Base-by-base conservation (phyloP, 768 basidiomycete species). In the Gymnopilus junonius region DNA sequence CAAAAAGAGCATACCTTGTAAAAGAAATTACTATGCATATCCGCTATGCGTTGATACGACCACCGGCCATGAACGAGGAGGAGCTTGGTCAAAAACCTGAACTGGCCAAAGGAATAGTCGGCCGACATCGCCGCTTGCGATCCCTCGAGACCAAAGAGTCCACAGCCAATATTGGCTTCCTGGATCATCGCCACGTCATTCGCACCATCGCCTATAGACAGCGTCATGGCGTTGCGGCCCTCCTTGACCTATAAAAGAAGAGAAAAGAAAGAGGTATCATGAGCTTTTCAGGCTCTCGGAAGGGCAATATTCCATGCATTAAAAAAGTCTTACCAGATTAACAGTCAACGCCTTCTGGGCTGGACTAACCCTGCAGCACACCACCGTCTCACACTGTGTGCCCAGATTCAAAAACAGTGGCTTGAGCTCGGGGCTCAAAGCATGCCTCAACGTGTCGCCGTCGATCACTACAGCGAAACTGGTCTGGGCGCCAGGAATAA, bases 111-210 rank as follows among this genome's bases (percentile, higher is more conserved):
- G 1, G 97, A 97, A 69, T 97, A 98, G 74, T 99, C 97, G 6
- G 97, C 97, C 4, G 95, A 97, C 96, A 98, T 98, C 51, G 97
- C 96, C 31, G 97, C 97, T 75, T 99, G 97, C 21, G 95, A 96
- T 54, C 97, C 97, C 74, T 99, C 97, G 37, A 96, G 85, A 46
- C 97, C 97, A 68, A 94, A 86, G 27, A 99, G 80, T 21, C 97
- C 97, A 71, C 95, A 94, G 3, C 97, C 97, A 67, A 99, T 91
- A 74, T 99, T 95, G n/a, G 97, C 97, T 71, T 97, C 97, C 73
- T 99, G 97, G 62, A 99, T 99, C 97, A 99, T 99, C 6, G 96
- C 95, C 23, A 99, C 97, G 71, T 99, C 97, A 71, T 99, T 99
- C 15, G 97, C 97, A 58, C 94, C 95, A 69, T 99, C 97, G 10